Percentiles rank a stretch among this genome's conserved stretches.
Conservation (phyloP, 129 eudicot genomes). For the Deinandra increscens region DNA sequence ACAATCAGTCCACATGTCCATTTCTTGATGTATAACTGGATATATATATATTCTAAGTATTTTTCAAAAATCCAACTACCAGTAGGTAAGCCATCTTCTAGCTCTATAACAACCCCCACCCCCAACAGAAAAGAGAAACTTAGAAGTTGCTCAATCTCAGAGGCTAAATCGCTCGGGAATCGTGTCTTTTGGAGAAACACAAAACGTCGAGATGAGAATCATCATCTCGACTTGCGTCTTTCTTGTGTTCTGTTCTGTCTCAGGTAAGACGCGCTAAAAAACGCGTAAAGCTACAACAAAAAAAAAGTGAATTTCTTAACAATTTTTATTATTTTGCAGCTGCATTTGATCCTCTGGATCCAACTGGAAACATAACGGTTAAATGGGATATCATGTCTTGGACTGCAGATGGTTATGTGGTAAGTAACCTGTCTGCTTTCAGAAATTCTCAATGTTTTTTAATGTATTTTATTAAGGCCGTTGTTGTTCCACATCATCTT, state of each 20-base stretch:
- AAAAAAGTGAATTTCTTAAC: not conserved
- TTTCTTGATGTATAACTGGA: not conserved
- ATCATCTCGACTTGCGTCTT: slow-evolving; percentile 35
- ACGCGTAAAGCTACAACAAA: not conserved
- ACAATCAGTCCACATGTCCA: slow-evolving; percentile 18
- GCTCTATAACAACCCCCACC: slow-evolving; percentile 21
- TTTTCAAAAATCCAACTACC: slow-evolving; percentile 48
- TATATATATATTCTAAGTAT: not conserved
- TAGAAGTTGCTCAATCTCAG: slow-evolving; percentile 16
- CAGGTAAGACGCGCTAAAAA: slow-evolving; percentile 27
- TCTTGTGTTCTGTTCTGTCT: slow-evolving; percentile 38
- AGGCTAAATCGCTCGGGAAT: not conserved
- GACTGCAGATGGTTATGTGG: slow-evolving; percentile 79
- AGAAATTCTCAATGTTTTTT: not conserved
- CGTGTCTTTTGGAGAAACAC: slow-evolving; percentile 20
- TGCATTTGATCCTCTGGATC: slow-evolving; percentile 91
- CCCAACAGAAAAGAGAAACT: slow-evolving; percentile 15
- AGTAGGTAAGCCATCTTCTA: slow-evolving; percentile 51
- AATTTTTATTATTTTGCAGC: slow-evolving; percentile 33
- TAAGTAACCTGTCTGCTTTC: slow-evolving; percentile 20
- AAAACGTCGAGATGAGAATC: slow-evolving; percentile 33
- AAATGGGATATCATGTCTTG: slow-evolving; percentile 88
- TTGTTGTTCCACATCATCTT: no score
- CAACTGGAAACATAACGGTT: slow-evolving; percentile 76
- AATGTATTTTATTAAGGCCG: no score